Conservation (phyloP, 305 asterid species). For the Fraxinus xanthoxyloides region DNA sequence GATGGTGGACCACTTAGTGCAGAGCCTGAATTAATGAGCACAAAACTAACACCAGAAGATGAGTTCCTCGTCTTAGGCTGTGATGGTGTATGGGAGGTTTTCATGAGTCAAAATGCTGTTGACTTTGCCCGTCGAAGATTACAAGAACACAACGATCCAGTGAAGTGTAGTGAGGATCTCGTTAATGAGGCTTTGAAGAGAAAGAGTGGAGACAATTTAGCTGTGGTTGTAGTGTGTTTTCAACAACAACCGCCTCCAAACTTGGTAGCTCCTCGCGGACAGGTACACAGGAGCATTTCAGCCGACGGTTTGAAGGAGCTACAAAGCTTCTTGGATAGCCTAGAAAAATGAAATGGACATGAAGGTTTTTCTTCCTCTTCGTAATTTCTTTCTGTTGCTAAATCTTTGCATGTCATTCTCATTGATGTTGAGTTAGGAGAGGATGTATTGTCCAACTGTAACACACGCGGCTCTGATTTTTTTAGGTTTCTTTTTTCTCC, state of each 20-base stretch:
- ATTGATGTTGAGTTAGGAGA: conserved; percentile 50
- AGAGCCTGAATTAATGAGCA: conserved; percentile 84
- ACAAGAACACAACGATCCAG: conserved; percentile 87
- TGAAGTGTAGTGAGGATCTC: conserved; percentile 74
- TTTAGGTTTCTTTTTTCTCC: conserved; percentile 9
- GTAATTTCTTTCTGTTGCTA: conserved; percentile 19
- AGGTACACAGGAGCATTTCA: conserved; percentile 85
- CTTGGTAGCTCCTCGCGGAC: conserved; percentile 67
- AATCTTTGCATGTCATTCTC: conserved; percentile 17
- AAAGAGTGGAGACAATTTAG: conserved; percentile 73
- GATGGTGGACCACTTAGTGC: conserved; percentile 93
- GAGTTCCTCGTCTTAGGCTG: conserved; percentile 97
- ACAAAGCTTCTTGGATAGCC: conserved; percentile 71
- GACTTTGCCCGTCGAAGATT: conserved; percentile 92
- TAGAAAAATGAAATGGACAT: conserved; percentile 51
- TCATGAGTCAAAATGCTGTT: conserved; percentile 88
- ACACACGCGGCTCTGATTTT: conserved; percentile 64
- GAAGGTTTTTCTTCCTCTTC: neutral
- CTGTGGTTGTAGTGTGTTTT: conserved; percentile 90
- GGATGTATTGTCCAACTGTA: conserved; percentile 61
- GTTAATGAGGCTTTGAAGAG: conserved; percentile 90
- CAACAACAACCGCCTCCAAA: conserved; percentile 73
- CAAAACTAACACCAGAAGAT: conserved; percentile 68
- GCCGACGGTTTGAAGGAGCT: conserved; percentile 93
- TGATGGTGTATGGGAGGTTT: conserved; percentile 96